Percentiles rank a stretch among this genome's conserved stretches.
These are phyloP conservation scores for Globisporangium polare DNA, from an alignment of 352 stramenopile species.

Conservation along the genomic window DNA sequence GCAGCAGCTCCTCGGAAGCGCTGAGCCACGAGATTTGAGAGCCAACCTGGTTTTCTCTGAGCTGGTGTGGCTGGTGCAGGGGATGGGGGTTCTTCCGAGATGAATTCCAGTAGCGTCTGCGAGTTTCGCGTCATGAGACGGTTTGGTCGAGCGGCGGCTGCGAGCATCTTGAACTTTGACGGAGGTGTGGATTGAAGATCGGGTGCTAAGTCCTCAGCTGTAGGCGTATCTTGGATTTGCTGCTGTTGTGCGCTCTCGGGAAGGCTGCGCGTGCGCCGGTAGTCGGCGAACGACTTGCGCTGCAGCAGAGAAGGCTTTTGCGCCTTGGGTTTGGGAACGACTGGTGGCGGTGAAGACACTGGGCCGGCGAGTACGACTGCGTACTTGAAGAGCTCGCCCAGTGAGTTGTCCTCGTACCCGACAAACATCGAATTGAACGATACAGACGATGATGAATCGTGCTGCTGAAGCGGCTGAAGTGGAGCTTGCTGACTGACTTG, in stretches of 20 bases:
- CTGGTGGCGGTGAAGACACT: conserved; percentile 6
- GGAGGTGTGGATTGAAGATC: background rate
- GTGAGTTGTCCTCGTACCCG: conserved; percentile 39
- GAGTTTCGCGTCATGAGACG: conserved; percentile 25
- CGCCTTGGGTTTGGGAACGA: conserved; percentile 19
- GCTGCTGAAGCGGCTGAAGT: background rate
- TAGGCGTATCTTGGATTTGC: conserved; percentile 14
- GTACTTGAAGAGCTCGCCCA: conserved; percentile 69
- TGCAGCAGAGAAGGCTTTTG: conserved; percentile 24
- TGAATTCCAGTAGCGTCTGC: conserved; percentile 24
- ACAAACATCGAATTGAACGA: conserved; percentile 20
- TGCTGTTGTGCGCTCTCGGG: conserved; percentile 28
- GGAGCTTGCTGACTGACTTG: too few relatives aligned
- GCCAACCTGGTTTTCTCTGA: conserved; percentile 24
- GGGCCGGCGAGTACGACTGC: conserved; percentile 59
- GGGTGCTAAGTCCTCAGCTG: conserved; percentile 14
- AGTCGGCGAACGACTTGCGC: conserved; percentile 33
- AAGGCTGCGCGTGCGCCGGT: conserved; percentile 34
- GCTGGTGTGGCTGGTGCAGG: conserved; percentile 12
- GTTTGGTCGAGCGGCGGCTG: conserved; percentile 17
- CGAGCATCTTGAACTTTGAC: conserved; percentile 26
- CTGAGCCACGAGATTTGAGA: conserved; percentile 33
- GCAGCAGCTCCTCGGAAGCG: conserved; percentile 22
- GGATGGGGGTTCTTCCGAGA: conserved; percentile 24
- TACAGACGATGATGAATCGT: conserved; percentile 15